These are phyloP conservation scores for Scheffersomyces insectosa DNA, from an alignment of 1,139 yeast genomes.

Conservation along the genomic window DNA sequence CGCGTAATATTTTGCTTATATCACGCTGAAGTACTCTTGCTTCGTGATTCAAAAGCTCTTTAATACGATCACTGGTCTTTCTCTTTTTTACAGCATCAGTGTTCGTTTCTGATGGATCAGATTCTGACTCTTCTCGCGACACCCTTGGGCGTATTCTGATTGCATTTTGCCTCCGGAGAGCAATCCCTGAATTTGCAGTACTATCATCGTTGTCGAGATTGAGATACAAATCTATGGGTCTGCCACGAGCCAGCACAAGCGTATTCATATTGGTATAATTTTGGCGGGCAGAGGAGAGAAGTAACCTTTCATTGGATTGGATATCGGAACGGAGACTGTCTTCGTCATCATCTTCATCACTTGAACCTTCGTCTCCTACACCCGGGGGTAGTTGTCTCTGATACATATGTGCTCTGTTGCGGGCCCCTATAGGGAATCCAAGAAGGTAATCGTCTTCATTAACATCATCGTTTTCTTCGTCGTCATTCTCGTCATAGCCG, in stretches of 20 bases:
- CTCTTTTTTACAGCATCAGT: background rate
- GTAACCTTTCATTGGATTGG: constrained; percentile 23
- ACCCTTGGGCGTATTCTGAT: constrained; percentile 7
- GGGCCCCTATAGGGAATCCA: background rate
- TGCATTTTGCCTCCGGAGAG: constrained; percentile 17
- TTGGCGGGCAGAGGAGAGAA: constrained; percentile 31
- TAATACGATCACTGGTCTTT: constrained; percentile 1
- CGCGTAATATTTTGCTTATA: background rate
- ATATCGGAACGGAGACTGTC: constrained; percentile 14
- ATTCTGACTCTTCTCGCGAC: background rate
- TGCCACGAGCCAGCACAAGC: constrained; percentile 11
- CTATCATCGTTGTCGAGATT: background rate
- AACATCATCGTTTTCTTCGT: background rate
- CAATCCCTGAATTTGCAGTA: constrained; percentile 6
- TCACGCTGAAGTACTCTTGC: background rate
- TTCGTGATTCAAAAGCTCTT: background rate
- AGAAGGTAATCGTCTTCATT: background rate
- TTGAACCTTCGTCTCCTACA: constrained; percentile 2
- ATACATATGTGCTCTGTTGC: background rate
- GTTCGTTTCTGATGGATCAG: background rate
- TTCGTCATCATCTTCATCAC: constrained; percentile 1
- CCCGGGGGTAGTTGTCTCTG: background rate
- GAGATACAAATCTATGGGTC: background rate
- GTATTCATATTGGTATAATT: constrained; percentile 22
- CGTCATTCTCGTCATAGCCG: constrained; percentile 5